Conservation (phyloP, 2,329 filamentous ascomycete genomes). For the Myriosclerotinia scirpicola region DNA sequence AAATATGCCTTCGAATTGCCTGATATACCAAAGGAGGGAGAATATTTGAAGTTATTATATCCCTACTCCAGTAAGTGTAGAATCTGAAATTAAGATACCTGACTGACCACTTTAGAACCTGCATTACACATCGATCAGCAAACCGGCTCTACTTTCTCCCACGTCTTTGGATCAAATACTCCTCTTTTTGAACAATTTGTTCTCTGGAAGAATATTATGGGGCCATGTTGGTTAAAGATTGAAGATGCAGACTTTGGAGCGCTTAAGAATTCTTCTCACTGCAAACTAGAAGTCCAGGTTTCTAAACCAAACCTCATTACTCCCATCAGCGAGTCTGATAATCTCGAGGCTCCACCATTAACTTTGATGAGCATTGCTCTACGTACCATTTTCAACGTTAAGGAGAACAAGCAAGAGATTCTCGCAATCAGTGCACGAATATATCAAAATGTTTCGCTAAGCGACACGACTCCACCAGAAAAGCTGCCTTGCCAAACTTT, state of each 20-base stretch:
- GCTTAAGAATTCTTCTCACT: constrained; percentile 92
- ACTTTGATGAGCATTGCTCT: constrained; percentile 95
- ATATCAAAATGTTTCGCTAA: constrained; percentile 86
- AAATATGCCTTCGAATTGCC: constrained; percentile 96
- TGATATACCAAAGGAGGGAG: constrained; percentile 80
- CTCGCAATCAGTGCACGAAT: constrained; percentile 86
- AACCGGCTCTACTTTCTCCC: constrained; percentile 86
- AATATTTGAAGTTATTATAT: constrained; percentile 95
- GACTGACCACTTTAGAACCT: constrained; percentile 51
- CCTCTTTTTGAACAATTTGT: constrained; percentile 97
- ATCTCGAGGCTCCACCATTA: constrained; percentile 77
- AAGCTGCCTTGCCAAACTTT: constrained; percentile 88
- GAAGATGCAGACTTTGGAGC: constrained; percentile 78
- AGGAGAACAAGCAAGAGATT: constrained; percentile 96
- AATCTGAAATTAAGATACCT: constrained; percentile 1
- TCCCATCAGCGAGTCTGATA: constrained; percentile 73
- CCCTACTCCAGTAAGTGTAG: constrained; percentile 71
- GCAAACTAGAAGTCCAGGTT: constrained; percentile 88
- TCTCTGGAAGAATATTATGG: constrained; percentile 98
- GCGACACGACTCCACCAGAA: constrained; percentile 84
- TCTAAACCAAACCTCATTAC: constrained; percentile 75
- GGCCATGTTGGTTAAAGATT: constrained; percentile 95
- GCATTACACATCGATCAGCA: constrained; percentile 64
- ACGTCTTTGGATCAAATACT: constrained; percentile 91
- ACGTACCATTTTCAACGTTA: constrained; percentile 82